Conservation (phyloP, 768 basidiomycete species). For the Ramaria rubella region DNA sequence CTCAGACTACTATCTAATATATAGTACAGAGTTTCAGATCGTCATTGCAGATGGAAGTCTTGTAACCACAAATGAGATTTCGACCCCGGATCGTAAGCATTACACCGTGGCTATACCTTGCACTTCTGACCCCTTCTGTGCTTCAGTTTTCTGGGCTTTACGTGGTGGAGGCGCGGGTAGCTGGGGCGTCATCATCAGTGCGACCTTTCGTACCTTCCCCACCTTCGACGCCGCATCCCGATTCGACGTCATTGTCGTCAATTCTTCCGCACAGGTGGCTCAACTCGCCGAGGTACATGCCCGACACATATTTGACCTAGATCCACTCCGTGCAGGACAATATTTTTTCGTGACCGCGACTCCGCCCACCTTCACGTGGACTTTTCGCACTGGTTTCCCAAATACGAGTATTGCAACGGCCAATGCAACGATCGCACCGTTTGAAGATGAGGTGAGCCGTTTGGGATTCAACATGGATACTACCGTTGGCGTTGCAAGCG, state of each 20-base stretch:
- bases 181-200: constrained; percentile 34
- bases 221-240: constrained; percentile 23
- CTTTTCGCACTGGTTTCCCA: constrained; percentile 18
- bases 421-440: constrained; percentile 17
- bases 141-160: constrained; percentile 19
- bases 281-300: constrained; percentile 4
- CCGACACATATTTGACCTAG: constrained; percentile 3
- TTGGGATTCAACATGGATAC: constrained; percentile 8
- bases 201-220: constrained; percentile 30
- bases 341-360: background rate
- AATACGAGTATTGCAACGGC: constrained; percentile 15
- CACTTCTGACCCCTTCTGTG: background rate
- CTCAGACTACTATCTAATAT: background rate
- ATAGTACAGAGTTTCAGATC: constrained; percentile 21
- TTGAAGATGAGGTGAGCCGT: constrained; percentile 15
- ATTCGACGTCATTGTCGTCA: background rate
- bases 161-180: constrained; percentile 24
- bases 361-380: background rate
- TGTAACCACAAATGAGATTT: constrained; percentile 20
- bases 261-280: background rate
- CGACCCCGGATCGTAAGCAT: constrained; percentile 22
- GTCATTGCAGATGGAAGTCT: constrained; percentile 27
- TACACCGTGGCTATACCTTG: background rate
- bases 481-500: background rate
- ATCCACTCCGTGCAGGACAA: background rate